Base-by-base conservation (phyloP, 1,284 basidiomycete species). In the Polyporus tsugae region DNA sequence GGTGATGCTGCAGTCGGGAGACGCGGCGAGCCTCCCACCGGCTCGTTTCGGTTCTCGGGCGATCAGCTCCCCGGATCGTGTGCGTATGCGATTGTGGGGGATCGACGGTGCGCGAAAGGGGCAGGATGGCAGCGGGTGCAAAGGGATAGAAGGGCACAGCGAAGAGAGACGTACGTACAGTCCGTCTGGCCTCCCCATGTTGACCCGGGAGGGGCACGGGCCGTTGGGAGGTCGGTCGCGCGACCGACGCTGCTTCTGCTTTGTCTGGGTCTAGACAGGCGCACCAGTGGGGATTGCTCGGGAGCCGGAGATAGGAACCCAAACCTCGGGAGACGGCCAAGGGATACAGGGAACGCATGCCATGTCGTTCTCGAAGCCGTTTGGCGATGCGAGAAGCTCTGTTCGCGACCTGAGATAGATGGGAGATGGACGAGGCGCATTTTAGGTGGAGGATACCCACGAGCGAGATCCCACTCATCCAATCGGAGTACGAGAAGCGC, bases 391-490 rank as follows among this genome's bases (percentile, higher is more conserved):
- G 60, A 58, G 68, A 72, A 68, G 68, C n/a, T 42, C 55, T 63
- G 42, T 38, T 36, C 22, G 64, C 66, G 63, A 65, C 41, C 57
- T 68, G 60, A 72, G 71, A 68, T 66, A 61, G 62, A 68, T 72
- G 64, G 60, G 61, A 65, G 71, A 70, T 66, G 68, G 61, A 46
- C 52, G 59, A 39, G 39, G 64, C 60, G 60, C 65, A 55, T 60
- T 65, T 64, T 66, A 55, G 57, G 63, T 44, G 66, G 64, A 41
- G 41, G n/a, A 46, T 63, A 70, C 71, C 66, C 71, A 70, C 71
- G 68, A 42, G 46, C n/a, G 46, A 60, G 62, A 36, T 11, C 42
- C 2, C 53, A 29, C 55, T 44, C 65, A 49, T 57, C 71, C 69
- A 72, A 70, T 64, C 49, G 62, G 60, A 60, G 10, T 17, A 22